Percentiles rank a stretch among this genome's conserved stretches.
phyloP scores from a whole-genome alignment of 2,329 filamentous ascomycete genomes.

The Rutstroemia sydowiana region DNA sequence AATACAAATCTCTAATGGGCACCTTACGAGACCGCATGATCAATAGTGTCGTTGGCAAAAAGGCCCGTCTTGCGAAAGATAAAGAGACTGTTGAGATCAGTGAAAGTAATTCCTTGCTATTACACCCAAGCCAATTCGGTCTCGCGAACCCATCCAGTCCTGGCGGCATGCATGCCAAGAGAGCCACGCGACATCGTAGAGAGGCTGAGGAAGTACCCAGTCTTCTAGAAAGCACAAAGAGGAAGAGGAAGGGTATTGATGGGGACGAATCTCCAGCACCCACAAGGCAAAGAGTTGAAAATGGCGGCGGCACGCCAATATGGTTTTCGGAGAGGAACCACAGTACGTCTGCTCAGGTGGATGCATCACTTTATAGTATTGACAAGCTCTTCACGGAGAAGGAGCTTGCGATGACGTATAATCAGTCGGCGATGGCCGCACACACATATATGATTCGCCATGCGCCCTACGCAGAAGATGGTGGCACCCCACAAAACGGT shows the following conservation, averaged over 20 bases:
- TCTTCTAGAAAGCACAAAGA: constrained; percentile 51
- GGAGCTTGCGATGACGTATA: constrained; percentile 59
- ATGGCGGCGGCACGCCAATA: constrained; percentile 50
- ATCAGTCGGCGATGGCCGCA: constrained; percentile 52
- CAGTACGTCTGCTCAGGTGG: constrained; percentile 45
- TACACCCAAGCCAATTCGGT: constrained; percentile 63
- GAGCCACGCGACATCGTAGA: constrained; percentile 55
- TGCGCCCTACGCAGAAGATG: constrained; percentile 21
- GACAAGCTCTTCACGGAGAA: constrained; percentile 67
- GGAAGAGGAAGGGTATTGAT: constrained; percentile 52
- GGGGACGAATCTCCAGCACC: constrained; percentile 58
- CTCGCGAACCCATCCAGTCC: constrained; percentile 58
- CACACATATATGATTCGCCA: constrained; percentile 55
- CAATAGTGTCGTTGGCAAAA: constrained; percentile 58
- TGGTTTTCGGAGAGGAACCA: constrained; percentile 54
- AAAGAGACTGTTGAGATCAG: constrained; percentile 63
- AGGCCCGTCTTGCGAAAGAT: constrained; percentile 55
- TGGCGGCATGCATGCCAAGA: constrained; percentile 55
- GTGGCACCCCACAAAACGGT: constrained; percentile 35
- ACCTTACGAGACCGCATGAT: constrained; percentile 61
- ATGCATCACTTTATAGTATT: constrained; percentile 52
- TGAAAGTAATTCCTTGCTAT: constrained; percentile 56
- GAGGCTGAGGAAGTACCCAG: constrained; percentile 48
- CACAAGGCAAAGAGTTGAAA: constrained; percentile 46
- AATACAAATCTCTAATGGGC: constrained; percentile 50